A percentile compares a stretch with the other conserved stretches of the same genome.
phyloP scores from a whole-genome alignment of 352 stramenopile species.

The Bremia lactucae region DNA sequence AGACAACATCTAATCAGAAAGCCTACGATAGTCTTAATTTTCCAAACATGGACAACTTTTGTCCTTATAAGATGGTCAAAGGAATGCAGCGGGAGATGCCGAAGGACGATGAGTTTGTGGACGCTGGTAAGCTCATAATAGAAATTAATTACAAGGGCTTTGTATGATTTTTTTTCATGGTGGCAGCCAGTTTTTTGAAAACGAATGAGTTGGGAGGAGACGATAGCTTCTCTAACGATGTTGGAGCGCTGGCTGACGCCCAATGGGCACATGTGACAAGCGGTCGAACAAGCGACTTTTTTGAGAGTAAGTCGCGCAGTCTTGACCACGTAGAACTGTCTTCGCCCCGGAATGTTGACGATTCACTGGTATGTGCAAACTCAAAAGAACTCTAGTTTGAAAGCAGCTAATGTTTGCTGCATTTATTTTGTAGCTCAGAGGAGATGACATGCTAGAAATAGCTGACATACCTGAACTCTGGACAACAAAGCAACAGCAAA shows the following conservation, averaged over 20 bases:
- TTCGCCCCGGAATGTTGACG: constrained; percentile 21
- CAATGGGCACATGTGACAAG: constrained; percentile 23
- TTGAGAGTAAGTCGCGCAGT: constrained; percentile 59
- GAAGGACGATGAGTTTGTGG: constrained; percentile 52
- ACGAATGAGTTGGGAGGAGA: constrained; percentile 35
- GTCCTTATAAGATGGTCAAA: constrained; percentile 2
- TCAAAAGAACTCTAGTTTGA: too few species aligned
- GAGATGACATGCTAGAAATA: not conserved
- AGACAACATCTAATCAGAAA: not conserved
- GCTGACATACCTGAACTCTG: not conserved
- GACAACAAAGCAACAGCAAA: constrained; percentile 8
- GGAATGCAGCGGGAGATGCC: constrained; percentile 11
- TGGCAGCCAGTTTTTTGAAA: constrained; percentile 31
- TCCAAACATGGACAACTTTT: constrained; percentile 23
- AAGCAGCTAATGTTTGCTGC: not conserved
- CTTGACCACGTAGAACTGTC: constrained; percentile 63
- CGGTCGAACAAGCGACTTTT: constrained; percentile 54
- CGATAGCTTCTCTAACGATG: constrained; percentile 35
- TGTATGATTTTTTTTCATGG: not conserved
- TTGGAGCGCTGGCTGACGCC: constrained; percentile 7
- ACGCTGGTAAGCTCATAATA: constrained; percentile 36
- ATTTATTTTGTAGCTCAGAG: constrained; percentile 10
- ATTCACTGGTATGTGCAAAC: constrained; percentile 13
- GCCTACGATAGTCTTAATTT: constrained; percentile 26
- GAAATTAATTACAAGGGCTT: not conserved